A percentile compares a stretch with the other conserved stretches of the same genome.
phyloP scores from a whole-genome alignment of 192 early-diverging fungal genomes.

The Jimgerdemannia flammicorona region DNA sequence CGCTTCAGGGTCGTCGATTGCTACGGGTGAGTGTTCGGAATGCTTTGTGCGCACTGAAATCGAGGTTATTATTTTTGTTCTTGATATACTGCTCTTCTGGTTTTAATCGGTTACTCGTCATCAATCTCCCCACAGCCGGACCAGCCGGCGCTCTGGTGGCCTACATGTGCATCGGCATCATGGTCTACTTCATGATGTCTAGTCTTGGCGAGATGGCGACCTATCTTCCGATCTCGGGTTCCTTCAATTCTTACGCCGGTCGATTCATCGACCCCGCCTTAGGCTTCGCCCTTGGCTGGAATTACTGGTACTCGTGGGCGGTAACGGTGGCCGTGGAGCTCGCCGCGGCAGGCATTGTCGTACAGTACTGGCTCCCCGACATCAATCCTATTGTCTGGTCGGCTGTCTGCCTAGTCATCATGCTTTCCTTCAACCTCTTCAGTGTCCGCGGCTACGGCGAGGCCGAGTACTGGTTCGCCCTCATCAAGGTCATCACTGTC shows the following conservation, averaged over 20 bases:
- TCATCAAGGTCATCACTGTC: constrained; percentile 83
- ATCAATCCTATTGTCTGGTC: constrained; percentile 37
- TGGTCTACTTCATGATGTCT: constrained; percentile 72
- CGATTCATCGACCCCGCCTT: constrained; percentile 85
- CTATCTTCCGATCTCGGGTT: constrained; percentile 76
- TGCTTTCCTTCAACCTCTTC: constrained; percentile 69
- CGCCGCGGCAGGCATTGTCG: constrained; percentile 75
- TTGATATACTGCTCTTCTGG: neutral
- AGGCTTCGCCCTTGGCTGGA: constrained; percentile 73
- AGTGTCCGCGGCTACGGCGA: constrained; percentile 84
- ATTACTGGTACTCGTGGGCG: constrained; percentile 32
- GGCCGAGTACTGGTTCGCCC: constrained; percentile 81
- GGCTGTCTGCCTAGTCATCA: constrained; percentile 52
- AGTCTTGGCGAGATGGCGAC: constrained; percentile 89
- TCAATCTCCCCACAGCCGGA: neutral
- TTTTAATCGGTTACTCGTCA: neutral
- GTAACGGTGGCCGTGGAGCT: constrained; percentile 66
- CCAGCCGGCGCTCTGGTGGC: constrained; percentile 53
- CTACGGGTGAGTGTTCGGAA: constrained; percentile 37
- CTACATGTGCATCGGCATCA: constrained; percentile 64
- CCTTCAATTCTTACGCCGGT: constrained; percentile 74
- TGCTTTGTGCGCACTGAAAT: neutral
- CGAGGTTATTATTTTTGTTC: neutral
- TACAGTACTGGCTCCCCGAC: constrained; percentile 57
- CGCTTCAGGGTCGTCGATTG: constrained; percentile 72